Conservation (phyloP, 495 filamentous ascomycete genomes). For the Sabuloglossum arenarium region DNA sequence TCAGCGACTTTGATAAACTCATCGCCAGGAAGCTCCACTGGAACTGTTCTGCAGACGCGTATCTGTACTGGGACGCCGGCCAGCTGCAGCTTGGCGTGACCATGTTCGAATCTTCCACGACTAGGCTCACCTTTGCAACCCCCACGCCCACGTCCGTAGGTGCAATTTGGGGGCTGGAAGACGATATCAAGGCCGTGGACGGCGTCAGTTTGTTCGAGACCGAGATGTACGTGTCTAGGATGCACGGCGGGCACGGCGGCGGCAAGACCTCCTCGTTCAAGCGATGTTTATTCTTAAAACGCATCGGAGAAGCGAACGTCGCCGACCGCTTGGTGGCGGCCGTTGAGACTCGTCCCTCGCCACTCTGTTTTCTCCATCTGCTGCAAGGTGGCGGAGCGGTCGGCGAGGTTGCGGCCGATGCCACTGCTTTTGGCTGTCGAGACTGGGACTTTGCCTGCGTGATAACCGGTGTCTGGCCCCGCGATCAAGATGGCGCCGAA, state of each 20-base stretch:
- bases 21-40: slow-evolving; percentile 22
- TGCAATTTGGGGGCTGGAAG: slow-evolving; percentile 20
- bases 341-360: slow-evolving; percentile 28
- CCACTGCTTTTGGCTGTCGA: slow-evolving; percentile 40
- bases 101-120: slow-evolving; percentile 24
- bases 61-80: slow-evolving; percentile 30
- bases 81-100: slow-evolving; percentile 32
- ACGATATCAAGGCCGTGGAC: slow-evolving; percentile 22
- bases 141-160: slow-evolving; percentile 8
- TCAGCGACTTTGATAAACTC: slow-evolving; percentile 24
- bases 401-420: slow-evolving; percentile 23
- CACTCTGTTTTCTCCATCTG: slow-evolving; percentile 40
- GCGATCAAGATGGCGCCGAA: slow-evolving; percentile 31
- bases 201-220: slow-evolving; percentile 31
- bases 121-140: slow-evolving; percentile 11
- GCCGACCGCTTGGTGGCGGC: slow-evolving; percentile 22
- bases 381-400: slow-evolving; percentile 37
- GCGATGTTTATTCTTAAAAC: slow-evolving; percentile 38
- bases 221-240: slow-evolving; percentile 38
- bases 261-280: slow-evolving; percentile 44
- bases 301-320: slow-evolving; percentile 23
- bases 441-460: slow-evolving; percentile 45
- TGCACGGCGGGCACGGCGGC: slow-evolving; percentile 37
- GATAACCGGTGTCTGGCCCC: slow-evolving; percentile 39
- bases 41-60: slow-evolving; percentile 32